Conservation (phyloP, 345 rosid species). For the Lenwebbia sp. region DNA sequence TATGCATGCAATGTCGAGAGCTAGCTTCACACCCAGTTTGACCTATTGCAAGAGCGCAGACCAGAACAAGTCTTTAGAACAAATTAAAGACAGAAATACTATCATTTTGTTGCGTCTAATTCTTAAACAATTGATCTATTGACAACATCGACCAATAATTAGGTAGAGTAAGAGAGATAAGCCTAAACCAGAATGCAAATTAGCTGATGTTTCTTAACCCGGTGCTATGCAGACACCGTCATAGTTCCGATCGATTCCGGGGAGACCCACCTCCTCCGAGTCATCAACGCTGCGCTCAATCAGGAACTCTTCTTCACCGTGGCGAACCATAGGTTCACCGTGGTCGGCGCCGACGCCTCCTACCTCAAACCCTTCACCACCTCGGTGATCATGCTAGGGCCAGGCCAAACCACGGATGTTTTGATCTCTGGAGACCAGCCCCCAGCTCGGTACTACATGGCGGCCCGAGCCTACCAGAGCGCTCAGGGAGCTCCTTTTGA, state of each 20-base stretch:
- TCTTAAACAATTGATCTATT: background rate
- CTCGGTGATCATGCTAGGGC: constrained; percentile 73
- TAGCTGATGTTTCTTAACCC: background rate
- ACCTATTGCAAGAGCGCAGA: background rate
- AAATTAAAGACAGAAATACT: background rate
- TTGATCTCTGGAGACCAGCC: constrained; percentile 57
- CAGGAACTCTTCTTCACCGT: constrained; percentile 72
- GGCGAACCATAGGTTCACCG: constrained; percentile 78
- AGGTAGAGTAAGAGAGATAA: background rate
- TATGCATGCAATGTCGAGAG: background rate
- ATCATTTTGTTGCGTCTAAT: background rate
- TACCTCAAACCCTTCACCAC: constrained; percentile 74
- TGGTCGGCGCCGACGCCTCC: constrained; percentile 87
- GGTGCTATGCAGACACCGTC: constrained; percentile 38
- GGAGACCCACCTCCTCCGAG: constrained; percentile 70
- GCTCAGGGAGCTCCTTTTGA: constrained; percentile 67
- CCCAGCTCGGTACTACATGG: constrained; percentile 68
- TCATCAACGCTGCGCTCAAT: constrained; percentile 79
- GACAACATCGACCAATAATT: background rate
- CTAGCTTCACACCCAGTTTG: background rate
- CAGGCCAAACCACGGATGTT: constrained; percentile 94
- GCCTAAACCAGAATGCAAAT: background rate
- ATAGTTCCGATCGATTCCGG: constrained; percentile 60
- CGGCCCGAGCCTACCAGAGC: constrained; percentile 72
- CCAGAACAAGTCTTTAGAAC: background rate